phyloP scores from a whole-genome alignment of 768 basidiomycete genomes.

The Boletus rubescentipes region DNA sequence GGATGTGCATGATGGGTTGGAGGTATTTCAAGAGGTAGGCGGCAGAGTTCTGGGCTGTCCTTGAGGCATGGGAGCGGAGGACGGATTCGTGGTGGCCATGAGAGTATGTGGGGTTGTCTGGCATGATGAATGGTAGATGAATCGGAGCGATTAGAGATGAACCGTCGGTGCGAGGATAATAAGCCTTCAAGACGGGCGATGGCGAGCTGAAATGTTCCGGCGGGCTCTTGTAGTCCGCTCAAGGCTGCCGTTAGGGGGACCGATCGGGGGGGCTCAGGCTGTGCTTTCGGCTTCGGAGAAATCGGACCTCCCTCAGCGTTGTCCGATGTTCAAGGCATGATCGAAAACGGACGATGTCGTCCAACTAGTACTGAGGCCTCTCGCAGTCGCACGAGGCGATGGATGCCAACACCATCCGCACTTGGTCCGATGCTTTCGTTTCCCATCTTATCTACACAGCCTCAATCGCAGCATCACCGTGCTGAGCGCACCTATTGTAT shows the following conservation, averaged over 20 bases:
- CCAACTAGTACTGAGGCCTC: too few relatives aligned
- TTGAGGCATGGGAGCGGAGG: constrained; percentile 34
- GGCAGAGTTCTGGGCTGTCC: constrained; percentile 44
- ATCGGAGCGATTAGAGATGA: too few relatives aligned
- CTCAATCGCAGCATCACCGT: background rate
- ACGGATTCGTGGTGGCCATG: constrained; percentile 35
- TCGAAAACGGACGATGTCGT: too few relatives aligned
- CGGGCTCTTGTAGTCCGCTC: too few relatives aligned
- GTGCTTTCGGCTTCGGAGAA: background rate
- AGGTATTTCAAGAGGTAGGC: constrained; percentile 39
- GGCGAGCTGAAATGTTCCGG: too few relatives aligned
- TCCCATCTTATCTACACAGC: background rate
- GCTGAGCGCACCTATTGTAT: too few relatives aligned
- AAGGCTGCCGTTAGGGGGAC: background rate
- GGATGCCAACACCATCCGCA: too few relatives aligned
- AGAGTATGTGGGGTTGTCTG: constrained; percentile 13
- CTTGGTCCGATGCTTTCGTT: too few relatives aligned
- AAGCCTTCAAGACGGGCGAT: too few relatives aligned
- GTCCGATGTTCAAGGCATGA: too few relatives aligned
- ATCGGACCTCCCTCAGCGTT: background rate
- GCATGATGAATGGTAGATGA: constrained; percentile 10
- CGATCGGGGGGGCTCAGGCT: background rate
- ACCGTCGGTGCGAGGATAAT: too few relatives aligned
- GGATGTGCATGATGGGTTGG: constrained; percentile 39
- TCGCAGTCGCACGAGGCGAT: too few relatives aligned